Conservation (phyloP, 2,329 filamentous ascomycete species). For the Nigrospora oryzae region DNA sequence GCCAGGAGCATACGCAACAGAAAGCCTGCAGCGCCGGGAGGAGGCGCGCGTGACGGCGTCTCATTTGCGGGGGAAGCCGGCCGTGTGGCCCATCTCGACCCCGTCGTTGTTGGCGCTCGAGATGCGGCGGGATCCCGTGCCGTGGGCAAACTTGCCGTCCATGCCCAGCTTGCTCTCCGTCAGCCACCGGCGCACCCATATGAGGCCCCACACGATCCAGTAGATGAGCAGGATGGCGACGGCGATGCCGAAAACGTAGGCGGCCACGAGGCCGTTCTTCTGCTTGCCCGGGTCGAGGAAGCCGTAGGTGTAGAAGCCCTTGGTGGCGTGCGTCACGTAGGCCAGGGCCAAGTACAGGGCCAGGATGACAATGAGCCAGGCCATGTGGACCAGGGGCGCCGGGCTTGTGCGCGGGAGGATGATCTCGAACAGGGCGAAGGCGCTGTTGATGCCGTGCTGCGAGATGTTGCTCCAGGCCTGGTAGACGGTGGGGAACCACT, state of each 20-base stretch:
- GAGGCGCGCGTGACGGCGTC: neutral
- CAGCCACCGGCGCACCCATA: conserved; percentile 30
- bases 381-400: conserved; percentile 52
- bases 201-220: conserved; percentile 26
- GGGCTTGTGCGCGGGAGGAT: conserved; percentile 56
- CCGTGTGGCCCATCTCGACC: neutral
- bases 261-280: conserved; percentile 50
- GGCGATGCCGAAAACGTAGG: conserved; percentile 46
- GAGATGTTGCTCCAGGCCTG: conserved; percentile 59
- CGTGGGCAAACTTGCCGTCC: conserved; percentile 14
- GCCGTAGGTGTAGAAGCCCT: conserved; percentile 67
- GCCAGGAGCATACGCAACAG: neutral
- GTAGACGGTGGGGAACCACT: conserved; percentile 49
- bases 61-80: neutral
- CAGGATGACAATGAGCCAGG: conserved; percentile 61
- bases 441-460: conserved; percentile 66
- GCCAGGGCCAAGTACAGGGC: conserved; percentile 65
- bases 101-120: conserved; percentile 1
- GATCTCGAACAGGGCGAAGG: conserved; percentile 71
- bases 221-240: conserved; percentile 34
- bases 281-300: conserved; percentile 60
- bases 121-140: neutral
- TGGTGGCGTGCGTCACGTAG: conserved; percentile 61
- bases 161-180: conserved; percentile 19
- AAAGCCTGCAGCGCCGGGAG: too few species aligned